Evolutionary conservation across 768 basidiomycete genomes (phyloP), one percentile per base, ranked within the genome.

Genomic region (Pleurotus eryngii): DNA sequence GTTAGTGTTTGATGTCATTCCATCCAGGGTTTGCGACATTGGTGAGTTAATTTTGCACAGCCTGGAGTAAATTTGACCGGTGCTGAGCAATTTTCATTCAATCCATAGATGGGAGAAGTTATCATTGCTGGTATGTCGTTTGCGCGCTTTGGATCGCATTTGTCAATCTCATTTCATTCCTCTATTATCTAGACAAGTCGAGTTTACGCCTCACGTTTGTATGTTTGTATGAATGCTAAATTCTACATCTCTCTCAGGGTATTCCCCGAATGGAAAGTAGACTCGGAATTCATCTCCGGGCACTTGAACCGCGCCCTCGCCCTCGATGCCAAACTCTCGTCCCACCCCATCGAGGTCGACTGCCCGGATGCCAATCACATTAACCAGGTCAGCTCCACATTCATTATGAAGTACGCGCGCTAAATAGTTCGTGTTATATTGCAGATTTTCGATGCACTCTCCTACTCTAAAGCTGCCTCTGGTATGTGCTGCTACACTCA

Each of bases 281-380:
- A 90, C 65, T 82, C 87, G 2, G 79, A 81, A 53, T 98, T 98
- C 74, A 87, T 97, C 60, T 84, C 84, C n/a, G 73, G 76, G 14
- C 85, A 92, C 67, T 76, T 95, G 42, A 82, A 84, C 56, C 74
- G 78, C n/a, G 95, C 95, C 12, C 80, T 98, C 24, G 72, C 74
- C 35, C 81, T 96, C 47, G 96, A 98, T 66, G 81, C 92, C 2
- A 91, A 92, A 65, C 73, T 85, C 7, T 92, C 92, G 18, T 93
- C 91, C 9, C 95, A 98, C 69, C 90, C 96, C 1, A 90, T 98
- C 63, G 92, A 98, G 69, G 92, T 96, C 24, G 86, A 89, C 12
- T 92, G 90, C 67, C 89, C 87, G 0, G 92, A 95, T 67, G 89
- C 91, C 6, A 88, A 90, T 65, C 81, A 87, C 63, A 91, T 94